These are phyloP conservation scores for Tolypocladium pustulatum DNA, from an alignment of 2,329 filamentous ascomycete species.

Conservation along the genomic window DNA sequence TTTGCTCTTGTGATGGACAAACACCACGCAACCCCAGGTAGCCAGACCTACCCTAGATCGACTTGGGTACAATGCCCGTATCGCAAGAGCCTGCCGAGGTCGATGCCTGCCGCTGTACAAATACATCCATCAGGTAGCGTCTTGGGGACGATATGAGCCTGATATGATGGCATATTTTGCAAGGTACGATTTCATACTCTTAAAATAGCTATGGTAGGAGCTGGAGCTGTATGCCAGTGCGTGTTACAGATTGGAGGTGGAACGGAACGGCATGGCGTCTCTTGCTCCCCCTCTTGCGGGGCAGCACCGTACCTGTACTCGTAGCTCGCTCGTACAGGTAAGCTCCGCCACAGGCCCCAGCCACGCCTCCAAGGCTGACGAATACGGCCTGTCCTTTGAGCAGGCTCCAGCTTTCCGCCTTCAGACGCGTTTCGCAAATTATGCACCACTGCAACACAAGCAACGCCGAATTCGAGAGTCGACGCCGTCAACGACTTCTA, in stretches of 20 bases:
- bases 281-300: not conserved
- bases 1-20: not conserved
- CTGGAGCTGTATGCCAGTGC: not conserved
- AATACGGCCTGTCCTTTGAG: constrained; percentile 10
- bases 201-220: not conserved
- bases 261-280: too few species aligned
- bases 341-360: constrained; percentile 9
- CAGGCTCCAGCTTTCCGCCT: constrained; percentile 15
- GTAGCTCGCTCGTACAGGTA: too few species aligned
- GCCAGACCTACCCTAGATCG: not conserved
- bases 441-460: constrained; percentile 9
- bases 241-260: not conserved
- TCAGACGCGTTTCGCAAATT: constrained; percentile 4
- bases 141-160: too few species aligned
- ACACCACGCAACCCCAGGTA: not conserved
- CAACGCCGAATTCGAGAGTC: too few species aligned
- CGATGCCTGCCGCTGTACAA: not conserved
- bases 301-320: too few species aligned
- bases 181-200: not conserved
- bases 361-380: constrained; percentile 21
- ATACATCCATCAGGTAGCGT: not conserved
- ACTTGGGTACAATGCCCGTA: not conserved
- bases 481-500: not conserved
- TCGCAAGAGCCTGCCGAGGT: not conserved
- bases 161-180: too few species aligned